Evolutionary conservation across 2,329 filamentous ascomycete species (phyloP).

Genomic region (Cladosporium halotolerans): DNA sequence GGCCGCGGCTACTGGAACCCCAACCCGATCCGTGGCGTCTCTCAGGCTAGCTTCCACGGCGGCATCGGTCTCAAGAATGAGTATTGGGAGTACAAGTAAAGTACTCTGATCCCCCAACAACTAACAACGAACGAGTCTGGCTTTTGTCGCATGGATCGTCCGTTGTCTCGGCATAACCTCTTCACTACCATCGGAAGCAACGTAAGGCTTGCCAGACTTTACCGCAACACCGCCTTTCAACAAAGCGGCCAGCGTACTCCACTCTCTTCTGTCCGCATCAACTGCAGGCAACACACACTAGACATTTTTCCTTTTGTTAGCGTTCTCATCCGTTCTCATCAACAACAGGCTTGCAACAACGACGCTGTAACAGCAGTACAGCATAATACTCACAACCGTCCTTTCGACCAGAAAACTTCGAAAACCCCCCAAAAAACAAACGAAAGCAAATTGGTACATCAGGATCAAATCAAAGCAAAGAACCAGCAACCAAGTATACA

Average conservation of each 20-base stretch:
- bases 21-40: not conserved
- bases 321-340: not conserved
- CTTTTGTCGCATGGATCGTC: too few species aligned
- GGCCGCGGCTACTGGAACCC: not conserved
- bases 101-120: not conserved
- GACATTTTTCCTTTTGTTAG: not conserved
- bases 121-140: not conserved
- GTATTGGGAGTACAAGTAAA: not conserved
- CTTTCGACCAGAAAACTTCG: not conserved
- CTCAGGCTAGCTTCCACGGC: conserved; percentile 5
- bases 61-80: not conserved
- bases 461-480: not conserved
- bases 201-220: not conserved
- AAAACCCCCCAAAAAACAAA: not conserved
- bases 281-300: conserved; percentile 1
- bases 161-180: too few species aligned
- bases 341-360: not conserved
- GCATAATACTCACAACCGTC: not conserved
- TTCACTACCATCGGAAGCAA: not conserved
- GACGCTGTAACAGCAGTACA: not conserved
- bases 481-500: not conserved
- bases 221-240: not conserved
- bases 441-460: not conserved
- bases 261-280: not conserved
- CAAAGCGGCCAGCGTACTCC: not conserved